Evolutionary conservation across 352 stramenopile genomes (phyloP), one percentile per base, ranked within the genome.

Genomic region (Globisporangium acanthophoron): DNA sequence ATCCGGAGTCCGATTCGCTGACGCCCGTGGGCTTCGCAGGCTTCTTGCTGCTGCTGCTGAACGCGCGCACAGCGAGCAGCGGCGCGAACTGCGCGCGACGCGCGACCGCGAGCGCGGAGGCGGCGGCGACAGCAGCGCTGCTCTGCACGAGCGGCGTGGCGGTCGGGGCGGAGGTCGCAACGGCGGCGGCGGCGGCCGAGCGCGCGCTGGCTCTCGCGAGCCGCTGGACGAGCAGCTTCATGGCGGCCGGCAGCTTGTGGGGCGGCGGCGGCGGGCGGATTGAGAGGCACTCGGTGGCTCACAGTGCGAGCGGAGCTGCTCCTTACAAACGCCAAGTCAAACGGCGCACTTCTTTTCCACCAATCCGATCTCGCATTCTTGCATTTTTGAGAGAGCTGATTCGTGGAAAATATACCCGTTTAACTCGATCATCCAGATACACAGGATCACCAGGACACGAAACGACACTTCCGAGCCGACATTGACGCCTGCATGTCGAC

Each of bases 21-120:
- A 35, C 46, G 15, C 20, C 39, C 29, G 56, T 52, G 15, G 39
- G 35, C 47, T 66, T 66, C 35, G 57, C 49, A 35, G 50, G 39
- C 48, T 58, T 56, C 47, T 61, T 63, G 41, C 61, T 70, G 48
- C 43, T 67, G 49, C 56, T 62, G 51, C 63, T 71, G 58, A 77
- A 77, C 47, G 63, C 50, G 33, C 69, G 69, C n/a, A 67, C 53
- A 5, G 61, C 52, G 29, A 63, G 52, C 44, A 62, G 16, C 37
- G 64, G 53, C 15, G 62, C n/a, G 8, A 48, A 53, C 40, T 44
- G 61, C 11, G 35, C 11, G 51, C 35, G 58, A 20, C 62, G 58
- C 45, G 39, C 46, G 7, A 44, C 54, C 15, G 51, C 43, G 27
- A 61, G 54, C 29, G 43, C 60, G 5, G 54, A 56, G 15, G 47